Conservation (phyloP, 2,329 filamentous ascomycete species). For the Botrytis aclada region DNA sequence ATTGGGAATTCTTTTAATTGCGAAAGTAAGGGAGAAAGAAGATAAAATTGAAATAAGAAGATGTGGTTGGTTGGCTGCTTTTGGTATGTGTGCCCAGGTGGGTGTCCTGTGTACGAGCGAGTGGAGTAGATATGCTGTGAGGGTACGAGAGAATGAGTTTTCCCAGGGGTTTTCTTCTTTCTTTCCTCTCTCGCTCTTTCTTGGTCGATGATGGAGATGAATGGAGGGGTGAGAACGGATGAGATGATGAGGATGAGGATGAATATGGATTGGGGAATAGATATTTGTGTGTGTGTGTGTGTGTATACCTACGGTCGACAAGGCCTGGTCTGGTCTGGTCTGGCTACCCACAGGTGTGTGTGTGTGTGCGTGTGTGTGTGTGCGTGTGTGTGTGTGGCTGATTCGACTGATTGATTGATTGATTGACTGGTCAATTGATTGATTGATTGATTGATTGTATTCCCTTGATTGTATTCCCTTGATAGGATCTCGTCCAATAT, state of each 20-base stretch:
- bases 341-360: neutral
- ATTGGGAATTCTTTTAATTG: constrained; percentile 18
- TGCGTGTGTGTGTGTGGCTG: neutral
- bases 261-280: neutral
- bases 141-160: neutral
- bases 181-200: neutral
- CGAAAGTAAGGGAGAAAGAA: constrained; percentile 17
- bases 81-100: constrained; percentile 3
- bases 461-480: neutral
- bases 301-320: neutral
- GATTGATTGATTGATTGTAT: neutral
- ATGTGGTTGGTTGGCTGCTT: constrained; percentile 16
- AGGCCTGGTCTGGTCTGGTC: neutral
- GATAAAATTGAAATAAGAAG: constrained; percentile 2
- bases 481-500: neutral
- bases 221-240: neutral
- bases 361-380: too few relatives aligned
- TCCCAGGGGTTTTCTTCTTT: neutral
- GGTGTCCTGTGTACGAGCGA: neutral
- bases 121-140: neutral
- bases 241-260: neutral
- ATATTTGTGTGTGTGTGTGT: neutral
- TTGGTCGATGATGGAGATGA: neutral
- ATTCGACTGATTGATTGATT: neutral
- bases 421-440: neutral